phyloP scores from a whole-genome alignment of 2,329 filamentous ascomycete species.

The Elsinoe perseae region DNA sequence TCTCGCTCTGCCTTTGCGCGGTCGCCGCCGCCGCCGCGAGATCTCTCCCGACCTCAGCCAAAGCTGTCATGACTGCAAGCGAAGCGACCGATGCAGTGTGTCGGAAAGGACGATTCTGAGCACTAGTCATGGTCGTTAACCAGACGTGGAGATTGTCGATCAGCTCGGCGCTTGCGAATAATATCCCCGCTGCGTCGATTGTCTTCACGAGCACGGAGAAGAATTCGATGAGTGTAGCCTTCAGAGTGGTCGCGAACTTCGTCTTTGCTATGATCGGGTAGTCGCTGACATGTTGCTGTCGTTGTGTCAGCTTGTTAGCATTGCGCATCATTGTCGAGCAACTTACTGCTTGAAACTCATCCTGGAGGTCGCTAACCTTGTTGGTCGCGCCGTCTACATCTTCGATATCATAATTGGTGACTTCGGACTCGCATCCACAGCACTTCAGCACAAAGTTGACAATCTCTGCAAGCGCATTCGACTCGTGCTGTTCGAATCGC shows the following conservation, averaged over 20 bases:
- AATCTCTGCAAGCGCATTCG: slow-evolving; percentile 49
- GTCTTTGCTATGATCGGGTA: slow-evolving; percentile 84
- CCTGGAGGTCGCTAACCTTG: slow-evolving; percentile 75
- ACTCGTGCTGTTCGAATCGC: slow-evolving; percentile 49
- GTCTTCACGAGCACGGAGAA: slow-evolving; percentile 68
- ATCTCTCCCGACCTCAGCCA: slow-evolving; percentile 65
- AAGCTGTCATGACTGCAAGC: slow-evolving; percentile 66
- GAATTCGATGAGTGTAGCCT: slow-evolving; percentile 68
- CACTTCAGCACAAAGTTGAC: slow-evolving; percentile 57
- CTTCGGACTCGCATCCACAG: slow-evolving; percentile 70
- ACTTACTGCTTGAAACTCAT: slow-evolving; percentile 70
- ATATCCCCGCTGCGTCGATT: slow-evolving; percentile 69
- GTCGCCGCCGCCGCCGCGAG: slow-evolving; percentile 67
- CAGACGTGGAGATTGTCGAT: slow-evolving; percentile 86
- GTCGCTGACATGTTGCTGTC: slow-evolving; percentile 67
- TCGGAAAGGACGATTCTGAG: slow-evolving; percentile 77
- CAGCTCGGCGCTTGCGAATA: slow-evolving; percentile 69
- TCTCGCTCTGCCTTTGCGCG: slow-evolving; percentile 68
- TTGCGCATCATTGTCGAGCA: slow-evolving; percentile 15
- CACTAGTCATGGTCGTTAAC: slow-evolving; percentile 86
- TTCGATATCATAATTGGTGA: slow-evolving; percentile 75
- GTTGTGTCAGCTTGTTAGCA: slow-evolving; percentile 15
- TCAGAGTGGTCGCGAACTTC: slow-evolving; percentile 69
- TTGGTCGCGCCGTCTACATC: slow-evolving; percentile 81
- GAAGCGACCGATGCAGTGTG: slow-evolving; percentile 87